phyloP scores from a whole-genome alignment of 2,329 filamentous ascomycete genomes.

The Fonsecaea multimorphosa region DNA sequence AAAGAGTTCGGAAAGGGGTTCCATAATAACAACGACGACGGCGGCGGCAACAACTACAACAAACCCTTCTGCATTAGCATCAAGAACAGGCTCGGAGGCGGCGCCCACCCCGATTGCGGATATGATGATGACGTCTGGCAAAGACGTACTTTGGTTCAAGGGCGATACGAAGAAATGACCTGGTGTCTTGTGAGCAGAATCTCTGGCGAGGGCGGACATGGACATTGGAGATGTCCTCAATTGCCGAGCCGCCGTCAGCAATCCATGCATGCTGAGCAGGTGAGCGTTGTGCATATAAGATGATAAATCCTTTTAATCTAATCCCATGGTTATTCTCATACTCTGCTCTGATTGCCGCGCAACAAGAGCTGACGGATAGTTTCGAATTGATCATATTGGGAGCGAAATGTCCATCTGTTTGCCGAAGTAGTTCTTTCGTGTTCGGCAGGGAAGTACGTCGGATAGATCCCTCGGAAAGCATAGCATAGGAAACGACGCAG shows the following conservation, averaged over 20 bases:
- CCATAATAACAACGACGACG: constrained; percentile 1
- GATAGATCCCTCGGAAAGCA: no score
- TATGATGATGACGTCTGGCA: constrained; percentile 31
- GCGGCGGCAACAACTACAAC: constrained; percentile 5
- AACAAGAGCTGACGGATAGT: neutral
- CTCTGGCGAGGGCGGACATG: neutral
- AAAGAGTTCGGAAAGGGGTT: constrained; percentile 10
- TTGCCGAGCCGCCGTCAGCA: neutral
- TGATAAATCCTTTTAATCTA: constrained; percentile 13
- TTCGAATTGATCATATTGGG: no score
- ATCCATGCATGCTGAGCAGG: neutral
- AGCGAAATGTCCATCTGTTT: no score
- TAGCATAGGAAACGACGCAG: neutral
- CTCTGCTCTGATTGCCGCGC: neutral
- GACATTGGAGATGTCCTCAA: neutral
- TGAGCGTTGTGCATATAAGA: neutral
- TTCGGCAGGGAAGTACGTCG: no score
- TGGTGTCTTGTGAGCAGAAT: constrained; percentile 15
- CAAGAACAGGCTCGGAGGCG: neutral
- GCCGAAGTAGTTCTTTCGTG: no score
- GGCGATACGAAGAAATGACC: constrained; percentile 39
- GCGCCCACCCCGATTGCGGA: constrained; percentile 12
- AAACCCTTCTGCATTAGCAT: neutral
- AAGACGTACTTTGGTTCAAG: constrained; percentile 36
- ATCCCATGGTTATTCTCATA: neutral